Evolutionary conservation across 192 early-diverging fungal species (phyloP), one percentile per base, ranked within the genome.

Genomic region (Mortierella claussenii): DNA sequence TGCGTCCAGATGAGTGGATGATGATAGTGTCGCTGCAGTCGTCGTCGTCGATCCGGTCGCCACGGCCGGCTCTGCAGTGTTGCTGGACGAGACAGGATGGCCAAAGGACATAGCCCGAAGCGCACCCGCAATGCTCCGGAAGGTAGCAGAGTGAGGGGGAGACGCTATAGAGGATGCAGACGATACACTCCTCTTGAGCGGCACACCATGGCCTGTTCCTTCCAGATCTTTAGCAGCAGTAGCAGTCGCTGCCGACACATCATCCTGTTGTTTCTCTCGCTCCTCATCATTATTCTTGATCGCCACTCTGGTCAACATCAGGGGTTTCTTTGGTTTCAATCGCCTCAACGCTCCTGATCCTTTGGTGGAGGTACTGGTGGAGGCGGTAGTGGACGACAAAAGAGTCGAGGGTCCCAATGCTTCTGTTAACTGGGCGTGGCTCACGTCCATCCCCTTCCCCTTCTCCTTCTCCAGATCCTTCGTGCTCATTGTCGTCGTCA

Each of bases 51-150:
- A 40, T 13, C 37, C 37, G 37, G n/a, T n/a, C n/a, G n/a, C n/a
- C n/a, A n/a, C n/a, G n/a, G n/a, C n/a, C n/a, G n/a, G n/a, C n/a
- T n/a, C n/a, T n/a, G n/a, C n/a, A n/a, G n/a, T n/a, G n/a, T n/a
- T 40, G 13, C 28, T 28, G 6, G 68, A 36, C 2, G 63, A 33
- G 0, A 58, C 27, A 24, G 71, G 48, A 30, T 43, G 56, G 0
- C 71, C 71, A 49, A 76, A 62, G 7, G 73, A 76, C 64, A 76
- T 76, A 47, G 73, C 57, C 1, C 73, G 63, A 34, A 76, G 31
- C 0, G 73, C 65, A 10, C 64, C 59, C 21, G 64, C 59, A n/a
- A 76, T 30, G 28, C 59, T 76, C 0, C 65, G 73, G 31, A 76
- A 61, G 2, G 73, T 47, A 18, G 64, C 52, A 2, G 73, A 66